A percentile compares a stretch with the other conserved stretches of the same genome.
Conservation (phyloP, 805 yeast genomes). For the Pichia kluyveri region DNA sequence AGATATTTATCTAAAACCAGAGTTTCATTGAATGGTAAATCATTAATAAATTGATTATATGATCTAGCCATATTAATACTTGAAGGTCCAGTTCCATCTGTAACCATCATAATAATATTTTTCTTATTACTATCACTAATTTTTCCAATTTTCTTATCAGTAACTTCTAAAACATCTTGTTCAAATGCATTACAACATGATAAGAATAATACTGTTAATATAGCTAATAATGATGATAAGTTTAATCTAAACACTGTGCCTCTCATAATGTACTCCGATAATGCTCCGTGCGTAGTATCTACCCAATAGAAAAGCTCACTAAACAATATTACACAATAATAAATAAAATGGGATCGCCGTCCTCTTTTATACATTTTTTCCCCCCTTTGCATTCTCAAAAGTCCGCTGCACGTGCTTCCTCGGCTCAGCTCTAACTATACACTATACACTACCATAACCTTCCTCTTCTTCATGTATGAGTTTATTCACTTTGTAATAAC, state of each 20-base stretch:
- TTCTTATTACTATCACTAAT: constrained; percentile 36
- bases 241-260: neutral
- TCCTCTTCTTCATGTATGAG: neutral
- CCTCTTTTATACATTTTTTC: no score
- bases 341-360: no score
- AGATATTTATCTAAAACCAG: constrained; percentile 55
- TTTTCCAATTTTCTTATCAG: neutral
- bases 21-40: constrained; percentile 41
- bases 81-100: constrained; percentile 96
- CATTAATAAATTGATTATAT: constrained; percentile 54
- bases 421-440: no score
- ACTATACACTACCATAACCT: neutral
- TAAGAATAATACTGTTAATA: neutral
- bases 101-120: constrained; percentile 78
- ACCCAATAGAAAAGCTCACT: no score
- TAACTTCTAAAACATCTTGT: neutral
- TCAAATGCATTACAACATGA: neutral
- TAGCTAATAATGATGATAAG: neutral
- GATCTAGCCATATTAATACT: constrained; percentile 73
- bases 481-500: constrained; percentile 22
- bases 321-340: no score
- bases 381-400: no score
- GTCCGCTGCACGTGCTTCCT: no score
- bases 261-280: neutral
- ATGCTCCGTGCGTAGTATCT: no score